Conservation (phyloP, 2,329 filamentous ascomycete species). For the Lachnellula hyalina region DNA sequence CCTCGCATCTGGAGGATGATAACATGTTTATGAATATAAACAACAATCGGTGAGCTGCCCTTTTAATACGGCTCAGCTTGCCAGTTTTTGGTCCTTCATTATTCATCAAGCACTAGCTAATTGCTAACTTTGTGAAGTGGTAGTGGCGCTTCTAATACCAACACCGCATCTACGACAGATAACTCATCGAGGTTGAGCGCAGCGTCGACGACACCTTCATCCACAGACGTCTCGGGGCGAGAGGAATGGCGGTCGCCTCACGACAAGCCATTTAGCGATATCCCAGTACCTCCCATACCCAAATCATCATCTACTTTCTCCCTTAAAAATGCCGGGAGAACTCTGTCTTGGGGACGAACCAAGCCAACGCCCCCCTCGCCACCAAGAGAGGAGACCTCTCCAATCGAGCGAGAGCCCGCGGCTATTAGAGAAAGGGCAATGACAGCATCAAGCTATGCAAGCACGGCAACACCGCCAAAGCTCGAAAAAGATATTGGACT, state of each 20-base stretch:
- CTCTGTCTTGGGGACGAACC: constrained; percentile 31
- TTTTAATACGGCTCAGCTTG: neutral
- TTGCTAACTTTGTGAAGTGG: constrained; percentile 25
- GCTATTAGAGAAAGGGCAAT: constrained; percentile 25
- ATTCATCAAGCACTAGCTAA: neutral
- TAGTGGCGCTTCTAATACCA: constrained; percentile 33
- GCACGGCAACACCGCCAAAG: constrained; percentile 30
- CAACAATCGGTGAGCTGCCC: constrained; percentile 30
- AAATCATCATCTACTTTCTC: constrained; percentile 28
- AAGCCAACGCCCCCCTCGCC: constrained; percentile 21
- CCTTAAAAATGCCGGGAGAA: constrained; percentile 29
- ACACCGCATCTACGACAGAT: constrained; percentile 31
- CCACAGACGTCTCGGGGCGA: constrained; percentile 24
- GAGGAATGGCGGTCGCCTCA: constrained; percentile 29
- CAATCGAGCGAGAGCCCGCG: constrained; percentile 18
- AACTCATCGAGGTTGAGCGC: constrained; percentile 33
- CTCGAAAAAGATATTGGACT: constrained; percentile 27
- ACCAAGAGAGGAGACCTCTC: constrained; percentile 20
- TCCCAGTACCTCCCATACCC: constrained; percentile 27
- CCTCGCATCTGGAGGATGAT: constrained; percentile 27
- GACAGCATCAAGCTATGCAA: constrained; percentile 31
- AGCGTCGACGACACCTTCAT: constrained; percentile 32
- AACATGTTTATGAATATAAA: constrained; percentile 31
- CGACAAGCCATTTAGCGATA: constrained; percentile 27
- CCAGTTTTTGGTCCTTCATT: neutral